phyloP scores from a whole-genome alignment of 257 asterid genomes.

The Nyctanthes arbortristis region DNA sequence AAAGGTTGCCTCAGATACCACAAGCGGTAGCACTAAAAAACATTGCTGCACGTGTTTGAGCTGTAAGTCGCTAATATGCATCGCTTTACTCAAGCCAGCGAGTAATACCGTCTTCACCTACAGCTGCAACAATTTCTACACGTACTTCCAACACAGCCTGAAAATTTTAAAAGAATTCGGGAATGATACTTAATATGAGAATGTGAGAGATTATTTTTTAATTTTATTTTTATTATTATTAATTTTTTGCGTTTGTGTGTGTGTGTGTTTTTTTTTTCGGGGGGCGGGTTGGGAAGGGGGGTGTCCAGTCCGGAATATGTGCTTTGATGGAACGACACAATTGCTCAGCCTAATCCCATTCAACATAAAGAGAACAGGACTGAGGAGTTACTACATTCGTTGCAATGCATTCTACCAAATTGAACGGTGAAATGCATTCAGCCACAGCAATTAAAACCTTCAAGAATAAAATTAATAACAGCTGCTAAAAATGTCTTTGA shows the following conservation, averaged over 20 bases:
- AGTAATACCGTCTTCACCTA: conserved; percentile 92
- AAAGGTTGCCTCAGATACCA: conserved; percentile 21
- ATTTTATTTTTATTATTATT: too few relatives aligned
- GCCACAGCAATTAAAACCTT: background rate
- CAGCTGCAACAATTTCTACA: conserved; percentile 83
- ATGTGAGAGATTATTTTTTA: too few relatives aligned
- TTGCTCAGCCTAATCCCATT: background rate
- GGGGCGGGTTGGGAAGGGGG: too few relatives aligned
- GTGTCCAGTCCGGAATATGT: too few relatives aligned
- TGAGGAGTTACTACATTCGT: background rate
- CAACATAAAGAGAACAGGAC: background rate
- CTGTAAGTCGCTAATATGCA: background rate
- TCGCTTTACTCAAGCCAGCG: conserved; percentile 88
- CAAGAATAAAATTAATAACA: background rate
- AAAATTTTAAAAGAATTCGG: conserved; percentile 22
- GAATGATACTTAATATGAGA: background rate
- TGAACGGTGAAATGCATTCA: background rate
- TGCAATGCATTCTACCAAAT: background rate
- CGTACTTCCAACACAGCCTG: conserved; percentile 90
- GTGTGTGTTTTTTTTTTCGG: too few relatives aligned
- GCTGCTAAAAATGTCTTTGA: too few relatives aligned
- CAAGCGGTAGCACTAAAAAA: conserved; percentile 30
- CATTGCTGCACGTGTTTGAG: conserved; percentile 5
- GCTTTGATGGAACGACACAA: background rate
- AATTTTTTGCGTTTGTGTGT: too few relatives aligned